Base-by-base conservation (phyloP, 257 asterid genomes). In the Nicotiana obtusifolia region DNA sequence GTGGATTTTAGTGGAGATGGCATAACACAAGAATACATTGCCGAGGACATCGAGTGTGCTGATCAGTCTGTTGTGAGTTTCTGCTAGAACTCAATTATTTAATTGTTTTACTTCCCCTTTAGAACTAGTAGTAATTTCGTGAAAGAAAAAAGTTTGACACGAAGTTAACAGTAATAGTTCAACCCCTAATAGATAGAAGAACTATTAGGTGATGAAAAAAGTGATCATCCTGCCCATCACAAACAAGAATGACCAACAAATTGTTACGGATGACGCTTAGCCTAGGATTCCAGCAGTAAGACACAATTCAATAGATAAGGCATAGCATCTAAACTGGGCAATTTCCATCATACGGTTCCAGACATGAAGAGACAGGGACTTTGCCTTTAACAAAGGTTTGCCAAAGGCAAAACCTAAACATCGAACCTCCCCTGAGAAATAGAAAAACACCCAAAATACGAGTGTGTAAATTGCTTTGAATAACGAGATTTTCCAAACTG, bases 1-100 rank as follows among this genome's bases (percentile, higher is more conserved):
- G 87, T 92, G 64, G 99, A 93, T 86, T 93, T 80, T 85, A 92
- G 89, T 65, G 98, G 95, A 7, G 98, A 97, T 11, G 89, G 91
- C 9, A 88, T 93, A 57, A 89, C 95, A 0, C 86, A 89, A 60
- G 90, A 92, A 8, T n/a, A 87, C 44, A 89, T 91, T 9, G 99
- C 97, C 17, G 30, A 87, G 35, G 99, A 93, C 31, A 64, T 95
- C 84, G 92, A 92, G 87, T 76, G 84, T 80, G 82, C 84, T 10
- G 92, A 93, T 83, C 77, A 77, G 5, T 89, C 94, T 13, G 64
- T 88, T 77, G 99, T 93, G 83, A 92, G 98, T 86, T 83, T 77
- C 81, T 22, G 73, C 22, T 31, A 4, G 13, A 24, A 30, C n/a
- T 30, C 81, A 20, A 15, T 11, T 20, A 6, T 20, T 19, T 31